Conservation (phyloP, 2,329 filamentous ascomycete genomes). For the Dactylellina sp. region DNA sequence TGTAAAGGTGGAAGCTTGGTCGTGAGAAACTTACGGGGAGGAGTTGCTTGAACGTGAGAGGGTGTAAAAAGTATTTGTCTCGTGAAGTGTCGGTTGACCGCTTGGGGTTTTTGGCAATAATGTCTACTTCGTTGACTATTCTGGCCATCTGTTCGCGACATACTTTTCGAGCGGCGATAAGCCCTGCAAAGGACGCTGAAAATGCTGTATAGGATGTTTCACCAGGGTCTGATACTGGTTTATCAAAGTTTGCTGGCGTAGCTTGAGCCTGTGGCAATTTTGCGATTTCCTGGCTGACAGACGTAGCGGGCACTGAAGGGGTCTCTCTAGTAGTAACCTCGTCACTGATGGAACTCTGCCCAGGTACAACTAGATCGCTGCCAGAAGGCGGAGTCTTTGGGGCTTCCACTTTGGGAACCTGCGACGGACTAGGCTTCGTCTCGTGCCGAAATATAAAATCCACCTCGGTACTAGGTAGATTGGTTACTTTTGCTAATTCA, state of each 20-base stretch:
- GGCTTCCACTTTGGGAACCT: too few relatives aligned
- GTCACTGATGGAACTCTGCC: too few relatives aligned
- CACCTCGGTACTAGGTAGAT: not conserved
- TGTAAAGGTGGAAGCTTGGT: too few relatives aligned
- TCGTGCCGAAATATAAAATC: too few relatives aligned
- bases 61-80: conserved; percentile 14
- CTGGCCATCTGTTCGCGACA: conserved; percentile 41
- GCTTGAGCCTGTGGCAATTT: not conserved
- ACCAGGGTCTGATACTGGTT: not conserved
- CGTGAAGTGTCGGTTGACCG: conserved; percentile 1
- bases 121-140: conserved; percentile 31
- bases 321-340: too few relatives aligned
- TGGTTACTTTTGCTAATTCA: not conserved
- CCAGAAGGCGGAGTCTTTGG: too few relatives aligned
- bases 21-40: conserved; percentile 14
- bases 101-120: conserved; percentile 9
- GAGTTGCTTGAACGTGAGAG: conserved; percentile 10
- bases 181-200: not conserved
- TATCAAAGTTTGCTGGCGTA: too few relatives aligned
- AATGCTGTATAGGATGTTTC: not conserved
- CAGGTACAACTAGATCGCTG: too few relatives aligned
- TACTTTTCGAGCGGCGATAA: conserved; percentile 1
- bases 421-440: not conserved
- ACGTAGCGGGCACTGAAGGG: too few relatives aligned
- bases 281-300: not conserved